A percentile compares a stretch with the other conserved stretches of the same genome.
These are phyloP conservation scores for Rhynchospora breviuscula DNA, from an alignment of 176 grass and related monocot genomes.

Conservation along the genomic window DNA sequence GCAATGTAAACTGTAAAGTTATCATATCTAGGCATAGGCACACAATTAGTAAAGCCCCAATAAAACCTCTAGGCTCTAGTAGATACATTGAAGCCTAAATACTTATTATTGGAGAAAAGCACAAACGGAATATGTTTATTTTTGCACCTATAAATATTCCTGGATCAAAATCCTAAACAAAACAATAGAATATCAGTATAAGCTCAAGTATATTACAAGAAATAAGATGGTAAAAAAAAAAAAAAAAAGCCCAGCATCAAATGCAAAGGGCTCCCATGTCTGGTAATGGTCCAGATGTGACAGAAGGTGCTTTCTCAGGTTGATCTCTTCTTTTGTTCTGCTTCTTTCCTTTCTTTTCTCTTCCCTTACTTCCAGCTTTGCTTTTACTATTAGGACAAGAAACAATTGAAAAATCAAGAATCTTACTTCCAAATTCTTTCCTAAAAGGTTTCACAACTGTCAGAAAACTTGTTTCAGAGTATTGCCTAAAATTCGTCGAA, in stretches of 20 bases:
- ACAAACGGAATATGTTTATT: not conserved
- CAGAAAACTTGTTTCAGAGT: not conserved
- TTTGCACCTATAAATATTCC: not conserved
- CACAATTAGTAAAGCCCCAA: not conserved
- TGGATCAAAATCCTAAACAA: not conserved
- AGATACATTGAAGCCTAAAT: not conserved
- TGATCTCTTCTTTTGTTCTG: slow-evolving; percentile 19
- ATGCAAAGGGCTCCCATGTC: slow-evolving; percentile 28
- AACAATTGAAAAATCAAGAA: not conserved
- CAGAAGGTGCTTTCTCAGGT: not conserved
- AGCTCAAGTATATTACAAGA: not conserved
- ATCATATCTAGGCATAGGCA: not conserved
- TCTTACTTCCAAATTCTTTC: not conserved
- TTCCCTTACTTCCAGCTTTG: slow-evolving; percentile 16
- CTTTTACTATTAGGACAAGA: not conserved
- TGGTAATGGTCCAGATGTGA: slow-evolving; percentile 3
- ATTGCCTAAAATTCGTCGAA: not conserved
- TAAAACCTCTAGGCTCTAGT: not conserved
- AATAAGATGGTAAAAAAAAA: not conserved
- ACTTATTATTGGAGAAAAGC: not conserved
- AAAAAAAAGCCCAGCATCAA: not conserved
- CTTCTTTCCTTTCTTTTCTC: slow-evolving; percentile 26
- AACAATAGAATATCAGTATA: not conserved
- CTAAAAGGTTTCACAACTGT: not conserved
- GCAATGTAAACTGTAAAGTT: not conserved